Evolutionary conservation across 2,329 filamentous ascomycete genomes (phyloP), one percentile per base, ranked within the genome.

Genomic region (Nannizziopsis barbatae): DNA sequence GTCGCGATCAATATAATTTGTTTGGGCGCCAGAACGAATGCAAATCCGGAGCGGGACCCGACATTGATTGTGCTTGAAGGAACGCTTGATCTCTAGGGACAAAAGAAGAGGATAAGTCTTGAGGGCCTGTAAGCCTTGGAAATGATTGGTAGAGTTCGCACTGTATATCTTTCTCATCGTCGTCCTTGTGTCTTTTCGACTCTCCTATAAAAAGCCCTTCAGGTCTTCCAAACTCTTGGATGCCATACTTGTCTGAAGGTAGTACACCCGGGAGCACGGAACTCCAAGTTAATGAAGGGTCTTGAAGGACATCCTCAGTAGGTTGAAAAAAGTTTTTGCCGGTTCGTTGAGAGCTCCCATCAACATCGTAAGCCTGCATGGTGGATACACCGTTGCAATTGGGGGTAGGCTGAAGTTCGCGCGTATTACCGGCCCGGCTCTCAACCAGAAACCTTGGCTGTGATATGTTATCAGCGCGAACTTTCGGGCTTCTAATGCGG

Each of bases 21-120:
- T 51, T 51, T 11, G 49, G 49, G 30, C 49, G 45, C 49, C 45
- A 51, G 30, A 51, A 51, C 9, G 7, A 22, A 12, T 27, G 5
- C 18, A 41, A 15, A 37, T 30, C 46, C 14, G n/a, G 22, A 12
- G 9, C 8, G 11, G 40, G 15, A 42, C 3, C 8, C 2, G 45
- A 42, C n/a, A 27, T 6, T 36, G 15, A 31, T 35, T 41, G 40
- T 30, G 4, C 18, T 3, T 40, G 37, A 2, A 32, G 5, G 8
- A 17, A 11, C 15, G n/a, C 20, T 9, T 11, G 32, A 17, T 15
- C 12, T 8, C 9, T 31, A 3, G 31, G 6, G n/a, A 15, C 17
- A 20, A 40, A 39, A 6, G 27, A 22, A 11, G 9, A 2, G n/a
- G 22, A 12, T 7, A 10, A 20, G 5, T 18, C 7, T 14, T n/a